Percentiles rank a stretch among this genome's conserved stretches.
phyloP scores from a whole-genome alignment of 345 rosid genomes.

The Turnera subulata region DNA sequence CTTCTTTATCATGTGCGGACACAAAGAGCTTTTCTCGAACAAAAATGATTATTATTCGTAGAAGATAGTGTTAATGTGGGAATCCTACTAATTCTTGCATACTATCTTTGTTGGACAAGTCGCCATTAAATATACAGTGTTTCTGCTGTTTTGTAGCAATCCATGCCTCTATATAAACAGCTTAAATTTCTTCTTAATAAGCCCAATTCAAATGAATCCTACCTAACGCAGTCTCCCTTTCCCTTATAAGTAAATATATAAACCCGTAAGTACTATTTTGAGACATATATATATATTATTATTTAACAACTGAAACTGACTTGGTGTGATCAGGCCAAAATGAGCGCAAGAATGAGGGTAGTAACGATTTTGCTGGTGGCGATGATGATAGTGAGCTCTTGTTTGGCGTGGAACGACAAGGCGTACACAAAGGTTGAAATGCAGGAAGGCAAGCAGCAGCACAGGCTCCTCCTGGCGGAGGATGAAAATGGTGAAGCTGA shows the following conservation, averaged over 20 bases:
- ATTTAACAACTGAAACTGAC: too few species aligned
- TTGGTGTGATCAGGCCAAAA: too few species aligned
- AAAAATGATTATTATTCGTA: too few species aligned
- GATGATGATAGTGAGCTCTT: background rate
- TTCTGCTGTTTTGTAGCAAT: background rate
- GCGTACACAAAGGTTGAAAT: background rate
- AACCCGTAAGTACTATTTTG: too few species aligned
- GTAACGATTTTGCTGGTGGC: too few species aligned
- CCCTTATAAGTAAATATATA: background rate
- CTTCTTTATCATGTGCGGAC: too few species aligned
- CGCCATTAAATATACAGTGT: background rate
- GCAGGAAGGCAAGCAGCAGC: background rate
- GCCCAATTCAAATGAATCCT: too few species aligned
- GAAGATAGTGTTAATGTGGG: too few species aligned
- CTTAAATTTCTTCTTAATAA: background rate
- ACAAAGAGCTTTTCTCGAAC: too few species aligned
- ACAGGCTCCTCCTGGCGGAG: background rate
- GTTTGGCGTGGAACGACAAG: background rate
- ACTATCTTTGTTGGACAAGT: background rate
- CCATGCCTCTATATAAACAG: slow-evolving; percentile 2
- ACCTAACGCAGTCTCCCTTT: background rate
- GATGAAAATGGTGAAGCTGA: background rate
- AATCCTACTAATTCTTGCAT: background rate
- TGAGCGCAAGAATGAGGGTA: too few species aligned
- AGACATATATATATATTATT: too few species aligned